Evolutionary conservation across 2,329 filamentous ascomycete species (phyloP), one percentile per base, ranked within the genome.

Genomic region (Aspergillus sclerotialis): DNA sequence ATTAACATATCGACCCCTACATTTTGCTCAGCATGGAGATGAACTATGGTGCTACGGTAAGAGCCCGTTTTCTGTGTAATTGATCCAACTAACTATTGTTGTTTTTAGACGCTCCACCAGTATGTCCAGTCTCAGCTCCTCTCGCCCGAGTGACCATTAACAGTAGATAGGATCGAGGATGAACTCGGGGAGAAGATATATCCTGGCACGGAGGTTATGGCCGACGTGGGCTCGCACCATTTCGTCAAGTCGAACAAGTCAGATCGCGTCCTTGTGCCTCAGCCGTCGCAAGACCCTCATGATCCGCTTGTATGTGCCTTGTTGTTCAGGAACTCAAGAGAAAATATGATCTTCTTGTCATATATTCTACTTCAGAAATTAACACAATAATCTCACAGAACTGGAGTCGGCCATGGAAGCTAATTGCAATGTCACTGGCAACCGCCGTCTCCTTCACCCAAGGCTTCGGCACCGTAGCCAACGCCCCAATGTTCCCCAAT

Each of bases 151-250:
- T 31, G 1, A 7, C 11, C 40, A 27, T 42, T 68, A 63, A 67
- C 68, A 45, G 55, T 63, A 29, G 60, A 51, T 37, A 61, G 67
- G 38, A 58, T 75, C 40, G 71, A 73, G 50, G 45, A 63, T 35
- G 69, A 75, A 60, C 65, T 77, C 39, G 61, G 70, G 36, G 63
- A 63, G 19, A 68, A 73, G 41, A 69, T 78, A 37, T 55, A 75
- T 26, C 74, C 74, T 3, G 74, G 74, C 15, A 78, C 74, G 4
- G 73, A 77, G 53, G 64, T 77, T 48, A 78, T 78, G 74, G 58
- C 66, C 7, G 73, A 82, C 63, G 69, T 80, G 24, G 76, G 75
- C 13, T 61, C 63, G 1, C 75, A 79, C 55, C 77, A 80, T 53
- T 82, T 82, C 47, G 75, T 81, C 48, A 81, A 80, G 40, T 53